Conservation (phyloP, 108 stramenopile genomes). For the Halocafeteria seosinensis region DNA sequence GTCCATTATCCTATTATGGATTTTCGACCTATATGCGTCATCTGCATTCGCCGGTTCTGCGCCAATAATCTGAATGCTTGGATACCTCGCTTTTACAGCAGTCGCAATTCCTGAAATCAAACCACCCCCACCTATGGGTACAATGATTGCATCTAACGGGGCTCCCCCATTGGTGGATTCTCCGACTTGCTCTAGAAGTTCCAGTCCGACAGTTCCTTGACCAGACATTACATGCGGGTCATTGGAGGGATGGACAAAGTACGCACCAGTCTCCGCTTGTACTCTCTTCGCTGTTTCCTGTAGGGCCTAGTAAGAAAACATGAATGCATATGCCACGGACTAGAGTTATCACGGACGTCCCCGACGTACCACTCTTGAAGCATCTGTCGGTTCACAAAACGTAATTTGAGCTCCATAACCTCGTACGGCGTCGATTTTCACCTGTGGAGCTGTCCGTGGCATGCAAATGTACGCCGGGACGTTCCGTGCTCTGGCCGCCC, state of each 20-base stretch:
- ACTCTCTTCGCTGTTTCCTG: conserved; percentile 28
- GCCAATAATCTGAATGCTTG: conserved; percentile 28
- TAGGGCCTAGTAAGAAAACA: too few relatives aligned
- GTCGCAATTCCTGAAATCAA: conserved; percentile 31
- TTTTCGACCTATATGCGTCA: conserved; percentile 27
- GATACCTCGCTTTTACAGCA: conserved; percentile 25
- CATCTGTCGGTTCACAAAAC: conserved; percentile 38
- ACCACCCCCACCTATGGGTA: conserved; percentile 64
- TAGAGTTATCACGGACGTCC: too few relatives aligned
- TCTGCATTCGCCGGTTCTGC: conserved; percentile 39
- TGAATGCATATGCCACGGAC: too few relatives aligned
- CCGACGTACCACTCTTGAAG: too few relatives aligned
- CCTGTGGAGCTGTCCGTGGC: conserved; percentile 49
- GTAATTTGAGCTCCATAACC: conserved; percentile 52
- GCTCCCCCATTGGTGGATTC: too few relatives aligned
- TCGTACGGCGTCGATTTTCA: conserved; percentile 41
- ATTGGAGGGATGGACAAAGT: conserved; percentile 55
- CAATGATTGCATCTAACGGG: conserved; percentile 53
- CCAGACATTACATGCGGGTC: conserved; percentile 55
- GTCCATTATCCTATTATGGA: conserved; percentile 3
- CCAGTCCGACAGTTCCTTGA: conserved; percentile 55
- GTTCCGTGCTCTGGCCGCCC: conserved; percentile 29
- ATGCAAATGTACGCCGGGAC: conserved; percentile 51
- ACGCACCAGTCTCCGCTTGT: conserved; percentile 14
- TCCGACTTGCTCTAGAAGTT: conserved; percentile 49